Conservation (phyloP, 1,139 yeast genomes). For the Wickerhamomyces sp. region DNA sequence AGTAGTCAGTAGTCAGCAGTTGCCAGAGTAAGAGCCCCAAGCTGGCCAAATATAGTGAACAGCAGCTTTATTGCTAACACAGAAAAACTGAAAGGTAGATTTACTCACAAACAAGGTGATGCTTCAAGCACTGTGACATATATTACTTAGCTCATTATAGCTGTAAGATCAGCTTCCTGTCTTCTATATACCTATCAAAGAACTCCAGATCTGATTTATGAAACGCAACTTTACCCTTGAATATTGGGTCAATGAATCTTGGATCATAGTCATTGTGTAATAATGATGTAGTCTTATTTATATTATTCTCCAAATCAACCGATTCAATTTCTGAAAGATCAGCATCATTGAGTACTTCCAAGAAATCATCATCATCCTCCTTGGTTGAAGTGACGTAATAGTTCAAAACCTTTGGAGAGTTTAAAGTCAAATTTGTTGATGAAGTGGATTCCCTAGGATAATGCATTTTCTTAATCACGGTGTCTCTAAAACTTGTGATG, state of each 20-base stretch:
- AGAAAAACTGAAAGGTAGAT: too few relatives aligned
- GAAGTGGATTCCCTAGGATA: background rate
- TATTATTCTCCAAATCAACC: constrained; percentile 10
- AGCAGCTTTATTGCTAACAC: too few relatives aligned
- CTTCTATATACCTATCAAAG: constrained; percentile 15
- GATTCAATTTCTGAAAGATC: background rate
- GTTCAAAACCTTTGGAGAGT: background rate
- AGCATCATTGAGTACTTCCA: background rate
- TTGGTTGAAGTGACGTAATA: background rate
- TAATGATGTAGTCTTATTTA: constrained; percentile 10
- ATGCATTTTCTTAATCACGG: constrained; percentile 3
- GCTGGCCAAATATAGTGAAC: too few relatives aligned
- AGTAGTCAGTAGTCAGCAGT: too few relatives aligned
- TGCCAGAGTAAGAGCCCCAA: too few relatives aligned
- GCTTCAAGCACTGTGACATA: too few relatives aligned
- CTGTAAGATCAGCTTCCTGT: constrained; percentile 12
- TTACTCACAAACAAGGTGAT: too few relatives aligned
- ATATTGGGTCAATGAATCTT: constrained; percentile 18
- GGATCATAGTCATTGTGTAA: constrained; percentile 21
- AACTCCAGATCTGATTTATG: constrained; percentile 12
- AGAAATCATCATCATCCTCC: background rate
- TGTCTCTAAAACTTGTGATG: constrained; percentile 12
- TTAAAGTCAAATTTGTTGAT: background rate
- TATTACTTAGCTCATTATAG: too few relatives aligned
- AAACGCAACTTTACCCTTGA: constrained; percentile 9